Base-by-base conservation (phyloP, 441 rosid genomes). In the Biscutella laevigata region DNA sequence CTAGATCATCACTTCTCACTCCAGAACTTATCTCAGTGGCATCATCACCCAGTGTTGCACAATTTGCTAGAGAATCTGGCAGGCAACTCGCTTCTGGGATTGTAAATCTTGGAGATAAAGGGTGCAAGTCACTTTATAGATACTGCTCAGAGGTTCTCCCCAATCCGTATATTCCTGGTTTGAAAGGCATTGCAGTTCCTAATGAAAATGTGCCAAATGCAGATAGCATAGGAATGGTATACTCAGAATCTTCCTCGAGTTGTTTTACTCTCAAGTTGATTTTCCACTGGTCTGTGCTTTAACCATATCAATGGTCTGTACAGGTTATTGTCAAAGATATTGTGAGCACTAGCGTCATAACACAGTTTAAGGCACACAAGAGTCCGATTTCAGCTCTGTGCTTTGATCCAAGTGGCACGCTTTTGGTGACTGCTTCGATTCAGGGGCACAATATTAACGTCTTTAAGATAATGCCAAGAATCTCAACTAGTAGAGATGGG, bases 351-450 rank as follows among this genome's bases (percentile, higher is more conserved):
- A 63, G 41, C 52, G 77, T 83, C 38, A 73, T 91, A 30, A 54
- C 88, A 6, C 98, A 87, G 77, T 91, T 87, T 61, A 77, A 80
- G 73, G 98, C 98, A n/a, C 98, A 91, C 76, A 82, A 72, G 69
- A 87, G 90, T 70, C 91, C 88, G 26, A 85, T 91, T 59, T 77
- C 96, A 38, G 96, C 96, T 22, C 61, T 91, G 52, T 74, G 88
- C 74, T 91, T 91, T 75, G 88, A 87, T 77, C 92, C 90, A 57
- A 83, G 92, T 17, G 96, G 98, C 72, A 79, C 71, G 25, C 81
- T 91, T 50, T 73, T 91, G 57, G 96, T 91, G 56, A 80, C 98
- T 36, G 91, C 98, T 38, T 91, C 98, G 5, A 79, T 81, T 71
- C 92, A 77, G 47, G 98, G 98, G 13, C 94, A 88, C 71, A 91